phyloP scores from a whole-genome alignment of 805 yeast species.

The Saccharomyces kudriavzevii region DNA sequence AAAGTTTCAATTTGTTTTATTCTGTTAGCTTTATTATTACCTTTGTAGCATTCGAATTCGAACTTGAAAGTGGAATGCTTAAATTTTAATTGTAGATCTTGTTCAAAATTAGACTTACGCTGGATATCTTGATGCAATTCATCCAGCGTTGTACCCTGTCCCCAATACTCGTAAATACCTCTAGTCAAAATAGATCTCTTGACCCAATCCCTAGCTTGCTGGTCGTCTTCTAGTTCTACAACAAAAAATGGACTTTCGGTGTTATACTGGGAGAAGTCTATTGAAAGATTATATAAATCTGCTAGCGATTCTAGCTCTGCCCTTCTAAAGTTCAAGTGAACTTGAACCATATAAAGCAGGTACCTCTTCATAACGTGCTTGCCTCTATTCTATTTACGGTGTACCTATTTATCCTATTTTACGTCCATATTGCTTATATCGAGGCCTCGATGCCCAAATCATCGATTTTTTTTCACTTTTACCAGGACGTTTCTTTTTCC shows the following conservation, averaged over 20 bases:
- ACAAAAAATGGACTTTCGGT: conserved; percentile 62
- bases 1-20: conserved; percentile 64
- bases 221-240: conserved; percentile 58
- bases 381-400: neutral
- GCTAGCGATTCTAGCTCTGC: conserved; percentile 87
- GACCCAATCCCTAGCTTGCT: conserved; percentile 56
- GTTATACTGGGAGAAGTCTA: conserved; percentile 54
- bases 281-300: conserved; percentile 42
- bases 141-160: conserved; percentile 49
- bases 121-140: conserved; percentile 46
- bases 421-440: neutral
- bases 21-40: conserved; percentile 44
- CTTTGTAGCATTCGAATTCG: conserved; percentile 71
- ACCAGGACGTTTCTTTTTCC: neutral
- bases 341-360: conserved; percentile 77
- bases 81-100: conserved; percentile 24
- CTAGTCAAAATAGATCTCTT: conserved; percentile 60
- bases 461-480: neutral
- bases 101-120: conserved; percentile 19
- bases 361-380: conserved; percentile 35
- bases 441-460: neutral
- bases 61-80: conserved; percentile 60
- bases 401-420: neutral
- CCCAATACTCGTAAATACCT: conserved; percentile 79
- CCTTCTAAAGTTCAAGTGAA: conserved; percentile 65